Evolutionary conservation across 1,284 basidiomycete genomes (phyloP), one percentile per base, ranked within the genome.

Genomic region (Heterobasidion parviporum): DNA sequence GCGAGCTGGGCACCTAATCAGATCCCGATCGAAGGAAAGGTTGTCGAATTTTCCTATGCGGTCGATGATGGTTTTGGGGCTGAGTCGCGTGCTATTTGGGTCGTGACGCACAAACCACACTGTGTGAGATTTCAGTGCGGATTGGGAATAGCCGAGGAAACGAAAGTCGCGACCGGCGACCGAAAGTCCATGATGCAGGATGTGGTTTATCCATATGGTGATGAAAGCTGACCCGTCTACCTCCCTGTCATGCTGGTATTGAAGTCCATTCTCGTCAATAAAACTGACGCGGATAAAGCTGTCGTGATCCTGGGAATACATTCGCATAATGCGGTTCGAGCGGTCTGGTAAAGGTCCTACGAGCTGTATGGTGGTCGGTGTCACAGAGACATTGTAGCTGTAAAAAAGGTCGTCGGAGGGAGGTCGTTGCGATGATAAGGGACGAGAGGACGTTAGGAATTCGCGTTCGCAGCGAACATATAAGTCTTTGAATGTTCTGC

Each of bases 231-330:
- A 65, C 0, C 75, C 75, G 60, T 83, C 74, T 5, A 83, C 68
- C 12, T 81, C 80, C 20, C 73, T 71, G 61, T 82, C 75, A 59
- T 76, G 78, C 33, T 76, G 76, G 61, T 74, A 75, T 44, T 75
- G 72, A 1, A 79, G 64, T 3, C 71, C 62, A 16, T 73, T 76
- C 63, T 88, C 85, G 48, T 86, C 83, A 18, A 72, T 69, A 65
- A 87, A 86, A 53, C 72, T 76, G 51, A 89, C 84, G 10, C 85
- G 81, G 8, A 89, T 61, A 64, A 89, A 89, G 36, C 69, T 74
- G 50, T 79, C 73, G 43, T 80, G 76, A 55, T 81, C 65, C 36
- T 72, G 65, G 1, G 68, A 64, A 60, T 79, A 83, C n/a, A 62
- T 64, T 16, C 82, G 74, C 54, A 85, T 76, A 32, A 89, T 77